These are phyloP conservation scores for Durio zibethinus DNA, from an alignment of 345 rosid species.

Conservation along the genomic window DNA sequence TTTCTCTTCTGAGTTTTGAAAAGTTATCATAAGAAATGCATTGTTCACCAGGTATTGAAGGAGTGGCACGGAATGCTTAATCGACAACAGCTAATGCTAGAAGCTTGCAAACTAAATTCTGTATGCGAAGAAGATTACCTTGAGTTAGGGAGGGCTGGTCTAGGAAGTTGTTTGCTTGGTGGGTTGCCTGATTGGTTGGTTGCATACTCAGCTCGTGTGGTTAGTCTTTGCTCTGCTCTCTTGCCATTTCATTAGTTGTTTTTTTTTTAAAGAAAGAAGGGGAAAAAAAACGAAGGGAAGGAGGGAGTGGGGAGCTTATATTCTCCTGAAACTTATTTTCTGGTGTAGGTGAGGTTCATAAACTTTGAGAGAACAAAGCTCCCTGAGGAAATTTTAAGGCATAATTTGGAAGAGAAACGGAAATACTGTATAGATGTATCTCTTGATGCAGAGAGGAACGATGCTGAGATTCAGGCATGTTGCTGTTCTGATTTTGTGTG, in stretches of 20 bases:
- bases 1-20: background rate
- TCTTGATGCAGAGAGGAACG: constrained; percentile 90
- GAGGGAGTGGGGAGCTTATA: background rate
- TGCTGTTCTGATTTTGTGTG: constrained; percentile 3
- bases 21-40: constrained; percentile 6
- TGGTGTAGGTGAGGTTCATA: constrained; percentile 90
- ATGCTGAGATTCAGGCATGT: constrained; percentile 96
- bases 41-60: constrained; percentile 64
- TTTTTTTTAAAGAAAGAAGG: too few species aligned
- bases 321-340: constrained; percentile 18
- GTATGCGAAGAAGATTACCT: constrained; percentile 96
- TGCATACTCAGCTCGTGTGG: constrained; percentile 96
- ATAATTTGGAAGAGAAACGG: constrained; percentile 90
- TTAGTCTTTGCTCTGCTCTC: constrained; percentile 34
- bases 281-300: background rate
- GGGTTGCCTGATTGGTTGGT: constrained; percentile 96
- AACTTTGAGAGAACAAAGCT: constrained; percentile 94
- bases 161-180: constrained; percentile 97
- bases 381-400: constrained; percentile 83
- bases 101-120: constrained; percentile 75
- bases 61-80: constrained; percentile 91
- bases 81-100: constrained; percentile 81
- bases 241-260: background rate
- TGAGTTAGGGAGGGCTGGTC: constrained; percentile 94
- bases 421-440: constrained; percentile 69